These are phyloP conservation scores for Blastobotrys aristatus DNA, from an alignment of 1,139 yeast genomes.

Conservation along the genomic window DNA sequence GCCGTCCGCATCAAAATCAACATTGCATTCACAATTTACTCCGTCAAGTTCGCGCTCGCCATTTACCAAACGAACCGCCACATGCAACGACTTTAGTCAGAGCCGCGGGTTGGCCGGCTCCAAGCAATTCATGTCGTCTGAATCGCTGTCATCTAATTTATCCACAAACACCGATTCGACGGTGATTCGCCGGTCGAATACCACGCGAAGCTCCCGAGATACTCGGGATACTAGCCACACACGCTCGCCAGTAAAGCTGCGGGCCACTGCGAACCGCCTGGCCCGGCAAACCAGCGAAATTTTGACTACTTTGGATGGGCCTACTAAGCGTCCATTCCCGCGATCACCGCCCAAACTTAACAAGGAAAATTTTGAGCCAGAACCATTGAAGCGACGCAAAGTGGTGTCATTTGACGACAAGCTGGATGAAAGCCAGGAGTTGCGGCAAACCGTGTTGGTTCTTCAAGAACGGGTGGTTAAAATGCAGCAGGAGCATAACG, in stretches of 20 bases:
- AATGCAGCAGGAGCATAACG: slow-evolving; percentile 9
- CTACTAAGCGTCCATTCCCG: slow-evolving; percentile 5
- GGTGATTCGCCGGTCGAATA: slow-evolving; percentile 5
- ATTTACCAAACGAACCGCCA: slow-evolving; percentile 1
- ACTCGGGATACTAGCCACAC: neutral
- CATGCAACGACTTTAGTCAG: neutral
- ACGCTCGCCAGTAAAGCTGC: slow-evolving; percentile 16
- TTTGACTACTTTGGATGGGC: slow-evolving; percentile 4
- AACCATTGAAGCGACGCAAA: slow-evolving; percentile 14
- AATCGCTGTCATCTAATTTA: slow-evolving; percentile 11
- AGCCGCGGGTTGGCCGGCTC: slow-evolving; percentile 2
- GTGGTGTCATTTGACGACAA: slow-evolving; percentile 10
- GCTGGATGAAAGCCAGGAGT: neutral
- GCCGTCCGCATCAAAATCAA: neutral
- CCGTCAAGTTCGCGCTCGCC: slow-evolving; percentile 4
- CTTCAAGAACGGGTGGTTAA: slow-evolving; percentile 8
- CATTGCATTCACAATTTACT: neutral
- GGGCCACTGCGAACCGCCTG: slow-evolving; percentile 13
- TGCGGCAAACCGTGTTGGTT: slow-evolving; percentile 7
- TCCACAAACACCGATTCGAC: slow-evolving; percentile 9
- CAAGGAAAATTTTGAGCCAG: slow-evolving; percentile 1
- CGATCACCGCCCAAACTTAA: slow-evolving; percentile 3
- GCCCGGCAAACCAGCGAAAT: slow-evolving; percentile 14
- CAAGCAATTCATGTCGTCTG: slow-evolving; percentile 6
- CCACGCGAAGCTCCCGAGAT: neutral